phyloP scores from a whole-genome alignment of 148 eudicot genomes.

The Suaeda aralocaspica region DNA sequence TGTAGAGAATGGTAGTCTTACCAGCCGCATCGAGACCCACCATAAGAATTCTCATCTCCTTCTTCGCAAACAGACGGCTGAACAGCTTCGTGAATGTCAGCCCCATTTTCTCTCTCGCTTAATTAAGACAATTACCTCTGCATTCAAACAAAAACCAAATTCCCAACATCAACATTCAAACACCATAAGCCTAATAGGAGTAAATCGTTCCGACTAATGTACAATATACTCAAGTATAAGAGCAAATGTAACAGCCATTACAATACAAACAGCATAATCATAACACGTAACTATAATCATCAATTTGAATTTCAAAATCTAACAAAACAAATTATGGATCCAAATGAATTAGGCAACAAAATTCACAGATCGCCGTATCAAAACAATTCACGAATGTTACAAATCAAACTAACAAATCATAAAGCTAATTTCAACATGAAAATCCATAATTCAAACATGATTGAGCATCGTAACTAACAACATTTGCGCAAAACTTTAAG shows the following conservation, averaged over 20 bases:
- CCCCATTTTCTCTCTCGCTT: conserved; percentile 40
- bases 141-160: background rate
- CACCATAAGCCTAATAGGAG: background rate
- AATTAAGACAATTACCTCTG: conserved; percentile 15
- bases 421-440: background rate
- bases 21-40: conserved; percentile 77
- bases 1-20: conserved; percentile 69
- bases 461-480: background rate
- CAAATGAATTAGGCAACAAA: background rate
- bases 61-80: conserved; percentile 69
- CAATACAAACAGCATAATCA: background rate
- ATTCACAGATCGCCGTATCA: background rate
- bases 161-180: background rate
- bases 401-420: background rate
- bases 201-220: background rate
- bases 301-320: background rate
- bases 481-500: background rate
- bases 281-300: background rate
- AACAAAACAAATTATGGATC: background rate
- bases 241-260: background rate
- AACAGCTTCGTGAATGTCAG: conserved; percentile 65
- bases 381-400: background rate
- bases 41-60: conserved; percentile 70
- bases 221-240: background rate
- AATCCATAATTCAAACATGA: background rate